Base-by-base conservation (phyloP, 257 asterid species). In the Fraxinus excelsior region DNA sequence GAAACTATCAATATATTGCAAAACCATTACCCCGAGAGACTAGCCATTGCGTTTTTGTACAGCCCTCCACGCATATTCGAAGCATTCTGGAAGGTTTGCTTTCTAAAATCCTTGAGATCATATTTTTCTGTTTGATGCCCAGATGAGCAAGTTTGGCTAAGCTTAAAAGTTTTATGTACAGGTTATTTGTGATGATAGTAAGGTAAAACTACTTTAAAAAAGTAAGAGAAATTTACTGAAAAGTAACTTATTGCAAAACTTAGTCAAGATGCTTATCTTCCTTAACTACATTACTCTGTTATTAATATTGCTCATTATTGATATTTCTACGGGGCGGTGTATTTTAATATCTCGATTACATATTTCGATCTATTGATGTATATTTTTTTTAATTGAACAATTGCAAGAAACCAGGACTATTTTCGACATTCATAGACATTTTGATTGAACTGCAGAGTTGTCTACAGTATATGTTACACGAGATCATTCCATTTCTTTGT, bases 61-160 rank as follows among this genome's bases (percentile, higher is more conserved):
- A 91, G 51, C 84, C 99, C 99, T 34, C 99, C 99, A 3, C 94
- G 97, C n/a, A 77, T 93, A 60, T 95, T 95, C 75, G 97, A 91
- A 87, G 89, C 97, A 14, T 95, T 95, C 85, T 95, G 99, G 98
- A 93, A 87, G 98, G 98, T 94, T 67, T 46, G 92, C 66, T 73
- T 77, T 76, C 26, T n/a, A 37, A 67, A 11, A 6, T 32, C 29
- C 78, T 25, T 14, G 7, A 34, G 9, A 68, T 42, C 14, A 21
- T 60, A 8, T 28, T 31, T 72, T 25, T 70, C 73, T 46, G 38
- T 73, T 70, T 7, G 64, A 53, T 53, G 8, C 64, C 23, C 3
- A 5, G n/a, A 51, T 42, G 51, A 12, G 51, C 5, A 42, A 42
- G 51, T 2, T 42, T 42, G 49, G 49, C 49, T 42, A 42, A 42